phyloP scores from a whole-genome alignment of 495 filamentous ascomycete genomes.

The Talaromyces wortmannii region DNA sequence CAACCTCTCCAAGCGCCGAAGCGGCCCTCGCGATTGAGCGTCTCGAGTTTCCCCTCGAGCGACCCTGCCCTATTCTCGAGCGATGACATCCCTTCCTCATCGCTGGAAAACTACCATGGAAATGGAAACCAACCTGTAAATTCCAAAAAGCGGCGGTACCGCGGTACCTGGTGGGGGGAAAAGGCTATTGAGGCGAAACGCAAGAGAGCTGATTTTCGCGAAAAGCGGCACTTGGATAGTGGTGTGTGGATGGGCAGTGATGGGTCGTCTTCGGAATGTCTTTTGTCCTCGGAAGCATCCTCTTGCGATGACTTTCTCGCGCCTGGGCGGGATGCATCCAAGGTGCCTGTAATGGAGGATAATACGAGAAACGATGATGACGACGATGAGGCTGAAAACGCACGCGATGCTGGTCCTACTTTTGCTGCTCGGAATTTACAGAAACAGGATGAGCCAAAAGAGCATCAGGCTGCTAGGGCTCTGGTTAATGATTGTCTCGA shows the following conservation, averaged over 20 bases:
- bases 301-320: conserved; percentile 29
- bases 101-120: conserved; percentile 61
- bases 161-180: conserved; percentile 68
- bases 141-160: conserved; percentile 56
- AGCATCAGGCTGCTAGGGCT: conserved; percentile 27
- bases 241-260: conserved; percentile 79
- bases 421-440: conserved; percentile 1
- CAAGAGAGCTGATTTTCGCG: conserved; percentile 49
- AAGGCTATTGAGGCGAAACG: conserved; percentile 38
- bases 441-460: conserved; percentile 23
- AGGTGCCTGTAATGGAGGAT: not conserved
- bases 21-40: conserved; percentile 21
- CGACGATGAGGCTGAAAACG: not conserved
- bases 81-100: conserved; percentile 63
- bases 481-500: conserved; percentile 54
- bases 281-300: conserved; percentile 26
- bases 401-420: not conserved
- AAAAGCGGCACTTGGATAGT: conserved; percentile 63
- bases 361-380: not conserved
- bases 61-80: conserved; percentile 74
- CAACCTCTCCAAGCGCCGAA: conserved; percentile 10
- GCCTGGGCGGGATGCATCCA: conserved; percentile 10
- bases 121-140: conserved; percentile 15
- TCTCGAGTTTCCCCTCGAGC: conserved; percentile 52
- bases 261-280: conserved; percentile 25